phyloP scores from a whole-genome alignment of 441 rosid genomes.

The Gossypium trilobum region DNA sequence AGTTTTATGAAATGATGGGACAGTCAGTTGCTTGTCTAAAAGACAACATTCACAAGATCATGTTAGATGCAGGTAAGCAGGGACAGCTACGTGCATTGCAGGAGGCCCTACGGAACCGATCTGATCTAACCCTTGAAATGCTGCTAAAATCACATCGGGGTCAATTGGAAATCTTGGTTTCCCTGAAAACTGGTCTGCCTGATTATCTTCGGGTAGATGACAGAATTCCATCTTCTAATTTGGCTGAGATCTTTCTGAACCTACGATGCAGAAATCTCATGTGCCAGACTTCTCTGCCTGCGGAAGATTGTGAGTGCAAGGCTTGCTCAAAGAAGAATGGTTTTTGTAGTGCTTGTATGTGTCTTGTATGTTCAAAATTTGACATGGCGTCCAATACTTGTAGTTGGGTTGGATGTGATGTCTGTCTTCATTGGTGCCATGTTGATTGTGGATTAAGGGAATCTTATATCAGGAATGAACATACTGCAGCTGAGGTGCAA shows the following conservation, averaged over 20 bases:
- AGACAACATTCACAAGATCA: constrained; percentile 62
- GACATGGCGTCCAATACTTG: constrained; percentile 94
- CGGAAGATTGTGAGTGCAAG: constrained; percentile 58
- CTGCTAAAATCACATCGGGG: constrained; percentile 55
- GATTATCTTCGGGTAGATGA: constrained; percentile 59
- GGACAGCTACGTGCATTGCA: constrained; percentile 41
- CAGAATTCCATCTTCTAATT: constrained; percentile 47
- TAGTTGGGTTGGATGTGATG: constrained; percentile 98
- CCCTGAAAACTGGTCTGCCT: constrained; percentile 59
- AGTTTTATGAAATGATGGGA: constrained; percentile 67
- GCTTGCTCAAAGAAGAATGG: constrained; percentile 79
- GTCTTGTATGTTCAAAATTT: constrained; percentile 86
- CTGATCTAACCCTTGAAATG: constrained; percentile 57
- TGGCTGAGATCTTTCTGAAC: constrained; percentile 84
- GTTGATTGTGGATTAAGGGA: constrained; percentile 79
- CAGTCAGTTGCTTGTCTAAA: constrained; percentile 50
- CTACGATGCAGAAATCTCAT: constrained; percentile 69
- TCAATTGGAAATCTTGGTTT: constrained; percentile 83
- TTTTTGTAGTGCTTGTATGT: constrained; percentile 93
- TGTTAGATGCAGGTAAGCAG: constrained; percentile 58
- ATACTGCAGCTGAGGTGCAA: constrained; percentile 70
- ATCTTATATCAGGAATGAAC: constrained; percentile 73
- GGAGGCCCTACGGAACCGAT: constrained; percentile 49
- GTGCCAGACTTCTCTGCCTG: constrained; percentile 64
- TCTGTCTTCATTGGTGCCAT: constrained; percentile 97